Evolutionary conservation across 2,329 filamentous ascomycete species (phyloP).

Genomic region (Aureobasidium sp.): DNA sequence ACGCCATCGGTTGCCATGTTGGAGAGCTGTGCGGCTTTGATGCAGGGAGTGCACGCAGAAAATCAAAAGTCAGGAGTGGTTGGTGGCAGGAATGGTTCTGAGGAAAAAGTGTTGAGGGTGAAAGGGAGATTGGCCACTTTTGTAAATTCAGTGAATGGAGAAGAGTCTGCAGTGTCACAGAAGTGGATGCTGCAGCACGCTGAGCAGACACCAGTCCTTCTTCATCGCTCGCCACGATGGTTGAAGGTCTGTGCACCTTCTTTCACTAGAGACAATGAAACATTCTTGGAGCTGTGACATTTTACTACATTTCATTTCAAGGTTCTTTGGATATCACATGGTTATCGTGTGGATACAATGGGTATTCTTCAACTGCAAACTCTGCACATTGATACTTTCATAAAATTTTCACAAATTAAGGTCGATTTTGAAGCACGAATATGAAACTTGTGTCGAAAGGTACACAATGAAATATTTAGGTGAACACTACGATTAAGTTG

Average conservation of each 20-base stretch:
- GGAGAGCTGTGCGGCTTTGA: not conserved
- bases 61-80: not conserved
- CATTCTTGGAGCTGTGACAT: not conserved
- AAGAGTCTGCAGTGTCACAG: constrained; percentile 11
- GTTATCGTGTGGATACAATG: too few species aligned
- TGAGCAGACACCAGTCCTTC: not conserved
- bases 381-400: not conserved
- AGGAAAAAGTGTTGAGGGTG: not conserved
- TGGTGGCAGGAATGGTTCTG: not conserved
- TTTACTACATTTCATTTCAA: not conserved
- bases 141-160: not conserved
- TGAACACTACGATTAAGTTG: too few species aligned
- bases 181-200: constrained; percentile 10
- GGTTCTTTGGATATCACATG: too few species aligned
- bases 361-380: too few species aligned
- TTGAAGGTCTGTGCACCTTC: not conserved
- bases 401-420: not conserved
- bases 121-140: constrained; percentile 1
- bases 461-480: too few species aligned
- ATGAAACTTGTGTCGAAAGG: too few species aligned
- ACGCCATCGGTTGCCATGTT: constrained; percentile 7
- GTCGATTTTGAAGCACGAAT: too few species aligned
- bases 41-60: not conserved
- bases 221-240: not conserved
- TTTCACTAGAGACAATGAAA: not conserved